Evolutionary conservation across 148 eudicot genomes (phyloP).

Genomic region (Pouteria glomerata): DNA sequence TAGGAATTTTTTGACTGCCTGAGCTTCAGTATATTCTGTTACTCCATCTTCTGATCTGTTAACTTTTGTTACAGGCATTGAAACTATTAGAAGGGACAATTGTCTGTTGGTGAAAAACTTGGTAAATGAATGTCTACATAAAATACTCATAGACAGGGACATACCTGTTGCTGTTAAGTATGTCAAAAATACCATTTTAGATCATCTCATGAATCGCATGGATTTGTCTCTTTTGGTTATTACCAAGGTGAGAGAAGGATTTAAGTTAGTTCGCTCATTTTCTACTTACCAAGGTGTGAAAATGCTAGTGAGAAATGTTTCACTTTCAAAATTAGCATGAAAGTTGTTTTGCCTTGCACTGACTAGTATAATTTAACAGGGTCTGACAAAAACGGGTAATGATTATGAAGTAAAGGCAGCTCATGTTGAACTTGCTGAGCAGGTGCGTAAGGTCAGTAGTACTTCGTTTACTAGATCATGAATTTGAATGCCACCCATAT

Average conservation of each 20-base stretch:
- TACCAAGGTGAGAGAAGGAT: slow-evolving; percentile 59
- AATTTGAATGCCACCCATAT: neutral
- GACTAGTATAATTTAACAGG: slow-evolving; percentile 35
- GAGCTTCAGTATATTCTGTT: slow-evolving; percentile 5
- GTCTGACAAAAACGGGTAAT: slow-evolving; percentile 91
- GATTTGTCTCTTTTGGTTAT: slow-evolving; percentile 95
- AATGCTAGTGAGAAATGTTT: slow-evolving; percentile 4
- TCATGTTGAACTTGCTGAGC: slow-evolving; percentile 98
- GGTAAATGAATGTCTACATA: slow-evolving; percentile 88
- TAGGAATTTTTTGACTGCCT: slow-evolving; percentile 16
- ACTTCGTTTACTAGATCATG: neutral
- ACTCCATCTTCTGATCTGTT: slow-evolving; percentile 8
- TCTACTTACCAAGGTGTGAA: neutral
- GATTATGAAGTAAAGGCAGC: slow-evolving; percentile 96
- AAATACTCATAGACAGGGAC: slow-evolving; percentile 89
- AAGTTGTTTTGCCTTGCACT: neutral
- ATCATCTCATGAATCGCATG: slow-evolving; percentile 95
- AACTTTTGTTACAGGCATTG: slow-evolving; percentile 63
- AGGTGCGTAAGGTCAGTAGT: slow-evolving; percentile 86
- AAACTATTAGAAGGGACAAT: slow-evolving; percentile 94
- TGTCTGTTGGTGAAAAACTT: slow-evolving; percentile 90
- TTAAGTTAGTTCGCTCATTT: neutral
- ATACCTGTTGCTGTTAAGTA: slow-evolving; percentile 87
- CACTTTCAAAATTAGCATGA: neutral
- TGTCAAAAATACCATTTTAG: slow-evolving; percentile 88